Evolutionary conservation across 2,329 filamentous ascomycete species (phyloP).

Genomic region (Ceratocystiopsis minuta): DNA sequence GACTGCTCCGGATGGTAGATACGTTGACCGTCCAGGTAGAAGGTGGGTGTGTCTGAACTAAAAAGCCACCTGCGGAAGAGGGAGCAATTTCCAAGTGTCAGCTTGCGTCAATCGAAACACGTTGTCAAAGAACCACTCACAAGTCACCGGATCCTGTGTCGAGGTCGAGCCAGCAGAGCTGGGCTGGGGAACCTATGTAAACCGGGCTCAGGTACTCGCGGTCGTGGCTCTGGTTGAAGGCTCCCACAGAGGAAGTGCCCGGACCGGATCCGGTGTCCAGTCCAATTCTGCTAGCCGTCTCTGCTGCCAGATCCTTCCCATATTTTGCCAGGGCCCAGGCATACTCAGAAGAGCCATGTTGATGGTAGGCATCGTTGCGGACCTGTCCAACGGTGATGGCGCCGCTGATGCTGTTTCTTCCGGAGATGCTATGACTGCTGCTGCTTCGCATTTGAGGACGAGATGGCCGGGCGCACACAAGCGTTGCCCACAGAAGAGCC

Average conservation of each 20-base stretch:
- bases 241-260: constrained; percentile 9
- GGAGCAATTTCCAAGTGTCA: neutral
- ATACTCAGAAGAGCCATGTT: constrained; percentile 17
- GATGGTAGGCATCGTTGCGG: constrained; percentile 17
- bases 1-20: constrained; percentile 29
- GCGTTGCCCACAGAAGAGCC: too few species aligned
- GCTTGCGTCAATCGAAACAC: neutral
- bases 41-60: constrained; percentile 27
- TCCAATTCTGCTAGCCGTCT: too few species aligned
- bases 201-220: constrained; percentile 44
- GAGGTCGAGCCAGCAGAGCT: constrained; percentile 47
- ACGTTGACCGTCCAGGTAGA: constrained; percentile 25
- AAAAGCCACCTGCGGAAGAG: constrained; percentile 30
- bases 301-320: constrained; percentile 7
- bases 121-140: constrained; percentile 32
- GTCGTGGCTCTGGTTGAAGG: constrained; percentile 23
- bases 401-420: neutral
- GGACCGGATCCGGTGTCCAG: too few species aligned
- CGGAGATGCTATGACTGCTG: neutral
- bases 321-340: constrained; percentile 21
- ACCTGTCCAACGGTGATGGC: constrained; percentile 16
- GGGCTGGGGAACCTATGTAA: constrained; percentile 36
- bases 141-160: constrained; percentile 46
- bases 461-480: too few species aligned
- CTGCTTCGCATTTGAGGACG: neutral